Base-by-base conservation (phyloP, 768 basidiomycete genomes). In the Podaxis pistillaris region DNA sequence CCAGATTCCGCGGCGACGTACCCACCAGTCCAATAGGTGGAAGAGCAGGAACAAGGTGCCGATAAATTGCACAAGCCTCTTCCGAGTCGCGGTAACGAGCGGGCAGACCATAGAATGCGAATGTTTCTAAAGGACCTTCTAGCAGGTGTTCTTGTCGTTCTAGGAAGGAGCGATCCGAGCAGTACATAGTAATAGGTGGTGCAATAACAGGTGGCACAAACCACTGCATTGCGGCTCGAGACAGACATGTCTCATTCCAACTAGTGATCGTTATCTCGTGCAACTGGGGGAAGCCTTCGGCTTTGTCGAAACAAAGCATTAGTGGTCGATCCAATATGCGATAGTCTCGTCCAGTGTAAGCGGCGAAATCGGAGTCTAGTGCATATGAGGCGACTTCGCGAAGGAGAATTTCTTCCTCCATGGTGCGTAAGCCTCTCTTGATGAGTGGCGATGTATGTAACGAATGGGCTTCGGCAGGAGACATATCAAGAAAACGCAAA, bases 61-160 rank as follows among this genome's bases (percentile, higher is more conserved):
- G 70, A 64, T 86, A 89, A 26, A 68, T 70, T 6, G 70, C 68
- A 47, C 83, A 83, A 19, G 86, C 81, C 17, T 73, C 68, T 15
- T 80, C 79, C 8, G 84, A 86, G 62, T 95, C 86, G 63, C 80
- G 79, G 51, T 90, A 72, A 52, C 83, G 78, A 9, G 84, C 83
- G 0, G 94, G 86, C n/a, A 95, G 71, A 24, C 97, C 97, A 70
- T 92, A 98, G 46, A 98, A 68, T 1, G 88, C 88, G 44, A 92
- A 75, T 0, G 88, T 82, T 73, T 93, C 89, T 55, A 87, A 63
- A n/a, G 91, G 87, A 46, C 87, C 90, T 52, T 89, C 89, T 3
- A 84, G 71, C 15, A 86, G 58, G 26, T 79, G 77, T 33, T 80
- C 73, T 74, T 92, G 88, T 41, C 79, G 78, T 70, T 96, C 92